Evolutionary conservation across 352 stramenopile species (phyloP).

Genomic region (Globisporangium alternatum): DNA sequence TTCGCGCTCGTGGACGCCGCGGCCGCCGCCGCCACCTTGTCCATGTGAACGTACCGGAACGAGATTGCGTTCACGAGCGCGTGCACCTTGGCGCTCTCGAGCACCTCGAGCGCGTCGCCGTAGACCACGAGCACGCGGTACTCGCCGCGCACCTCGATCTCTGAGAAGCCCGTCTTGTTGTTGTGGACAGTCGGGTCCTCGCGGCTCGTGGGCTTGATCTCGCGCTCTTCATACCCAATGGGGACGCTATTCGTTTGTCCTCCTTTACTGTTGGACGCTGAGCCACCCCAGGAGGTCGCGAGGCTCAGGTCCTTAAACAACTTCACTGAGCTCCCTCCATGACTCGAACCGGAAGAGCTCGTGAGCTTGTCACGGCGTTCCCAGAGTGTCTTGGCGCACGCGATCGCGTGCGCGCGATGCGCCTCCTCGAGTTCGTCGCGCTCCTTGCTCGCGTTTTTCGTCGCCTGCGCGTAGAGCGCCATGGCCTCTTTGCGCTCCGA

Average conservation of each 20-base stretch:
- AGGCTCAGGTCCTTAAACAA: conserved; percentile 7
- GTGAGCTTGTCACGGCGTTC: conserved; percentile 19
- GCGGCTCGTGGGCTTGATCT: conserved; percentile 36
- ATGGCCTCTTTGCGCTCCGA: conserved; percentile 63
- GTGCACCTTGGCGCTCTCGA: conserved; percentile 57
- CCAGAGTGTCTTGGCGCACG: conserved; percentile 42
- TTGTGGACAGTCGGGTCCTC: conserved; percentile 49
- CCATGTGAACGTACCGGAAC: conserved; percentile 58
- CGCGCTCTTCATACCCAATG: conserved; percentile 25
- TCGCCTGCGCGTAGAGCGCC: conserved; percentile 24
- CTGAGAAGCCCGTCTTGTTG: conserved; percentile 61
- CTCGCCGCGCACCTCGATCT: conserved; percentile 72
- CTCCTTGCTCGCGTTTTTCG: conserved; percentile 33
- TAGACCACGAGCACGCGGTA: conserved; percentile 66
- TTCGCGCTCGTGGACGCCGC: conserved; percentile 32
- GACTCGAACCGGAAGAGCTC: not conserved
- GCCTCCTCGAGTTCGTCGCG: conserved; percentile 44
- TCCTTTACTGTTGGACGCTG: conserved; percentile 6
- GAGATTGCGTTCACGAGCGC: conserved; percentile 54
- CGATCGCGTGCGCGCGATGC: conserved; percentile 48
- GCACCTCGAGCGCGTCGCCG: conserved; percentile 57
- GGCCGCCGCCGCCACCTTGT: conserved; percentile 34
- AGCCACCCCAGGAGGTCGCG: conserved; percentile 8
- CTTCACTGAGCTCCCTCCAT: not conserved
- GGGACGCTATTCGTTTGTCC: conserved; percentile 1